phyloP scores from a whole-genome alignment of 345 rosid genomes.

The Syzygium grande region DNA sequence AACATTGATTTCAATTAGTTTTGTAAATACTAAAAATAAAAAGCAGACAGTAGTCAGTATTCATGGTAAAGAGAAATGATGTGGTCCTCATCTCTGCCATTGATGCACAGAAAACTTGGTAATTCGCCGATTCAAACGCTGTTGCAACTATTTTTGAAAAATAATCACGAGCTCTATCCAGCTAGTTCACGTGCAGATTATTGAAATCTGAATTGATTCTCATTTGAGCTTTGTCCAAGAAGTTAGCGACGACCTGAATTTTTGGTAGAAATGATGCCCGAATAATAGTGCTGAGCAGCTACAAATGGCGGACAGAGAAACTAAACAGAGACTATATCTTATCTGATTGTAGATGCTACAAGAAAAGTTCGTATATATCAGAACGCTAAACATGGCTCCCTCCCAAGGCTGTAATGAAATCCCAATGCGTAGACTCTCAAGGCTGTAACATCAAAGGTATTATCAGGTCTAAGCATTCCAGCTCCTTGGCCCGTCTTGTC shows the following conservation, averaged over 20 bases:
- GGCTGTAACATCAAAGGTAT: neutral
- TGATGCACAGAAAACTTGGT: neutral
- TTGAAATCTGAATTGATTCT: neutral
- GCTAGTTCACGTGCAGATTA: neutral
- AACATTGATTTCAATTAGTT: neutral
- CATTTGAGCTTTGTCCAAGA: neutral
- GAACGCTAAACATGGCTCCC: neutral
- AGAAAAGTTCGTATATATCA: neutral
- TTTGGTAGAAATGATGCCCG: neutral
- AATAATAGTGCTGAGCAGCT: neutral
- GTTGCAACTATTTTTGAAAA: neutral
- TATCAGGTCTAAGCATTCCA: neutral
- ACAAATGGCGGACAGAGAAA: neutral
- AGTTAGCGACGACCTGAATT: neutral
- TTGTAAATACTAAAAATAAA: neutral
- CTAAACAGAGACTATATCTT: neutral
- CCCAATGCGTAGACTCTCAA: neutral
- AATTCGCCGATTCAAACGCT: neutral
- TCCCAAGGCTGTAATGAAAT: neutral
- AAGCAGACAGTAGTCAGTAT: neutral
- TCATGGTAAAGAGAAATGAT: neutral
- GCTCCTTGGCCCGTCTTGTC: neutral
- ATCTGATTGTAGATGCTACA: neutral
- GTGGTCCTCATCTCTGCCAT: neutral
- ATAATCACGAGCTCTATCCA: neutral